Conservation (phyloP, 2,329 filamentous ascomycete species). For the Colletotrichum aenigma region DNA sequence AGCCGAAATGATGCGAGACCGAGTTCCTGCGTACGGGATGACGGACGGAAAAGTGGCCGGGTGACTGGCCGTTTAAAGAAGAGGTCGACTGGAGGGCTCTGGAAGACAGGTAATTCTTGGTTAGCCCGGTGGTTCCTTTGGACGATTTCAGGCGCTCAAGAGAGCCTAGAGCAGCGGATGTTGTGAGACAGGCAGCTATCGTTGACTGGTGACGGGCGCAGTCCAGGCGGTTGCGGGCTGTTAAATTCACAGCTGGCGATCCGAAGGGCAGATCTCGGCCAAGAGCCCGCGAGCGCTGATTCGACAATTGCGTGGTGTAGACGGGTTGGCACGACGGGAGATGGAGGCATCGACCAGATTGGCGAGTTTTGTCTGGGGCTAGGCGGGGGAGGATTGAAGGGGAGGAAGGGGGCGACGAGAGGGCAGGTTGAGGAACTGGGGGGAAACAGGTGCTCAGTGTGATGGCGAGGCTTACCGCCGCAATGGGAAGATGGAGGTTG, state of each 20-base stretch:
- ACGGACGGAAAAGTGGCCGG: conserved; percentile 42
- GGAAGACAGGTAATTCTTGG: conserved; percentile 35
- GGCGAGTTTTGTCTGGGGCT: background rate
- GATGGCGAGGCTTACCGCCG: conserved; percentile 54
- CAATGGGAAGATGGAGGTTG: conserved; percentile 35
- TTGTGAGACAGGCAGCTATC: conserved; percentile 10
- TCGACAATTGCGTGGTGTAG: conserved; percentile 22
- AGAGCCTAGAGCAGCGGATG: conserved; percentile 5
- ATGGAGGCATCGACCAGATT: conserved; percentile 22
- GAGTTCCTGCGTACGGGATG: conserved; percentile 28
- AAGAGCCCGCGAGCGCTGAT: background rate
- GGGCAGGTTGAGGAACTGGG: background rate
- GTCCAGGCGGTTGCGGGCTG: conserved; percentile 19
- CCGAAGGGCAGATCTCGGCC: conserved; percentile 3
- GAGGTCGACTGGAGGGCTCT: conserved; percentile 50
- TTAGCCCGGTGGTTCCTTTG: conserved; percentile 30
- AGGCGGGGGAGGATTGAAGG: conserved; percentile 19
- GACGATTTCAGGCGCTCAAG: conserved; percentile 22
- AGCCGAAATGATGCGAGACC: conserved; percentile 48
- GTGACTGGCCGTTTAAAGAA: conserved; percentile 51
- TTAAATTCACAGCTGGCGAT: conserved; percentile 6
- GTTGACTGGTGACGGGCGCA: conserved; percentile 14
- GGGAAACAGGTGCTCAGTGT: background rate
- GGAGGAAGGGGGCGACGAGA: conserved; percentile 28
- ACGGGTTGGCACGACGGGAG: conserved; percentile 25